Evolutionary conservation across 2,329 filamentous ascomycete species (phyloP).

Genomic region (Fusarium robinianum): DNA sequence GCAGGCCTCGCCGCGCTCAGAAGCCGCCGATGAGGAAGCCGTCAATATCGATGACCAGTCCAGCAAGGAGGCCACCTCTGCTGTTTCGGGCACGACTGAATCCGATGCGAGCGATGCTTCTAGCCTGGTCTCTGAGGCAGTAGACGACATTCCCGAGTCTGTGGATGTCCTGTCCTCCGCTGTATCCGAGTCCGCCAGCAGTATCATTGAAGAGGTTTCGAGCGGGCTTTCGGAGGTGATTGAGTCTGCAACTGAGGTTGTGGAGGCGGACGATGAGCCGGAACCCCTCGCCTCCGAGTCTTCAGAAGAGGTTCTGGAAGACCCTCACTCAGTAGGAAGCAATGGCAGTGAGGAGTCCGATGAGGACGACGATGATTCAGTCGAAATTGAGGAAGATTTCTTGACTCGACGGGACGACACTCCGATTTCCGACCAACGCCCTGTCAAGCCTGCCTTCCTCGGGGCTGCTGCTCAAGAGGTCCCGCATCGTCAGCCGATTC

Average conservation of each 20-base stretch:
- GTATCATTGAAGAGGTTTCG: conserved; percentile 24
- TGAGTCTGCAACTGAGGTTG: conserved; percentile 21
- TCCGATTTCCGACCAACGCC: conserved; percentile 35
- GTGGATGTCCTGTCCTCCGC: conserved; percentile 21
- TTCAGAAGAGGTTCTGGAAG: conserved; percentile 33
- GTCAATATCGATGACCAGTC: conserved; percentile 18
- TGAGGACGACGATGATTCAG: conserved; percentile 36
- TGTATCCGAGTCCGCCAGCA: conserved; percentile 30
- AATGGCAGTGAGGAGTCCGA: conserved; percentile 38
- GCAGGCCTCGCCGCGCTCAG: conserved; percentile 17
- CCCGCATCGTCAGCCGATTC: conserved; percentile 52
- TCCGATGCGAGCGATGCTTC: conserved; percentile 25
- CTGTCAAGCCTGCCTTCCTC: conserved; percentile 53
- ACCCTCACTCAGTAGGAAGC: conserved; percentile 30
- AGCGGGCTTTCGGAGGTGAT: conserved; percentile 30
- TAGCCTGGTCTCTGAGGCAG: conserved; percentile 15
- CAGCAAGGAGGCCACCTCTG: conserved; percentile 23
- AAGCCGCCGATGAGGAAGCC: conserved; percentile 3
- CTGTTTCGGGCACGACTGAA: conserved; percentile 13
- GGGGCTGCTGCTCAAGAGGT: conserved; percentile 57
- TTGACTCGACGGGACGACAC: conserved; percentile 31
- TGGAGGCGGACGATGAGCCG: conserved; percentile 23
- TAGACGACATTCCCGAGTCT: conserved; percentile 23
- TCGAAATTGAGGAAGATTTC: conserved; percentile 35
- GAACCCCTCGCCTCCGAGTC: conserved; percentile 34